A percentile compares a stretch with the other conserved stretches of the same genome.
phyloP scores from a whole-genome alignment of 345 rosid genomes.

The Microthlaspi erraticum region DNA sequence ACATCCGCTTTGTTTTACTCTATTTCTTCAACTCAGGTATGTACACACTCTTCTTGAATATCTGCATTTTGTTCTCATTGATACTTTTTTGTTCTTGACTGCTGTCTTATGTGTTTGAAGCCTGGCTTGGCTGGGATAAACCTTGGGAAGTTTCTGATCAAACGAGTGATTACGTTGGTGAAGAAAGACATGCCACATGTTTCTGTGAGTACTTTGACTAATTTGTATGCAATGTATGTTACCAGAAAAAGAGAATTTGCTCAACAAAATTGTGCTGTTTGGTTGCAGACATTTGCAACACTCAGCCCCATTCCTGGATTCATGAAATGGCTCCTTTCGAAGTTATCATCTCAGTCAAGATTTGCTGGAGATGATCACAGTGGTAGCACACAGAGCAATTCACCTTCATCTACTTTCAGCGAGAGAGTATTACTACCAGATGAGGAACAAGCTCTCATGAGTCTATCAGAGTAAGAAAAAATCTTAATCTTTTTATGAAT shows the following conservation, averaged over 20 bases:
- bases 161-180: conserved; percentile 84
- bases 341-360: conserved; percentile 77
- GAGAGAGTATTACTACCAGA: conserved; percentile 81
- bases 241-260: not conserved
- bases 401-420: conserved; percentile 58
- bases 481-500: not conserved
- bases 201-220: conserved; percentile 63
- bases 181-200: conserved; percentile 89
- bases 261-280: not conserved
- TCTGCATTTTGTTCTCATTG: too few relatives aligned
- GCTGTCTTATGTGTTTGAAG: conserved; percentile 45
- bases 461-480: conserved; percentile 55
- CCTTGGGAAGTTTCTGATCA: conserved; percentile 91
- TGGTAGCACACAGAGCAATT: conserved; percentile 42
- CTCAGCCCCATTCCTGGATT: conserved; percentile 94
- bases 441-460: conserved; percentile 80
- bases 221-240: not conserved
- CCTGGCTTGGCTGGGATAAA: conserved; percentile 98
- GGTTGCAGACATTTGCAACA: conserved; percentile 78
- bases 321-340: conserved; percentile 85
- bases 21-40: conserved; percentile 94
- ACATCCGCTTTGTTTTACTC: conserved; percentile 92
- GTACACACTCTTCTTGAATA: not conserved
- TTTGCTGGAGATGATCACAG: conserved; percentile 53
- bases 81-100: not conserved